Conservation (phyloP, 2,329 filamentous ascomycete genomes). For the Teratosphaeriaceae sp. region DNA sequence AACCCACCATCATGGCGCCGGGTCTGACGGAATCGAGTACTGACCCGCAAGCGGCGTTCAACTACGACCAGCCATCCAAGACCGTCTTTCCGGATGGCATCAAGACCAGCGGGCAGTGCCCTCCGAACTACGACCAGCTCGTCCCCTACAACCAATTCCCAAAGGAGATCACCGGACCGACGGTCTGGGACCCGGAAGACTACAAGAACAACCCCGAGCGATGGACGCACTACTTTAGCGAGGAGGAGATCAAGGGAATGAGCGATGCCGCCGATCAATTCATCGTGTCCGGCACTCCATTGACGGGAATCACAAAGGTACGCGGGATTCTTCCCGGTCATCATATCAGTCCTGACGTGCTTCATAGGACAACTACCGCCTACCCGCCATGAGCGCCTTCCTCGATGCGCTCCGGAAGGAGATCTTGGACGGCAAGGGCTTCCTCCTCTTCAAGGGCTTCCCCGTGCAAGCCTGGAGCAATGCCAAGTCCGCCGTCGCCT, state of each 20-base stretch:
- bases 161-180: slow-evolving; percentile 61
- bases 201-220: slow-evolving; percentile 56
- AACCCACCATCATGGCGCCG: slow-evolving; percentile 11
- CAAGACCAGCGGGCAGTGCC: slow-evolving; percentile 65
- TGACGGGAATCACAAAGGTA: slow-evolving; percentile 64
- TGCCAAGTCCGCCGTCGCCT: slow-evolving; percentile 76
- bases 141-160: slow-evolving; percentile 64
- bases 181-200: slow-evolving; percentile 64
- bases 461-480: slow-evolving; percentile 70
- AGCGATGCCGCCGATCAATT: slow-evolving; percentile 62
- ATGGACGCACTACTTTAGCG: slow-evolving; percentile 66
- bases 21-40: slow-evolving; percentile 11
- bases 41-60: slow-evolving; percentile 14
- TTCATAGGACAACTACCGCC: slow-evolving; percentile 49
- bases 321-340: neutral
- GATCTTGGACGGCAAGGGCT: slow-evolving; percentile 78
- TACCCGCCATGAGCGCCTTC: slow-evolving; percentile 50
- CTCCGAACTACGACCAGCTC: slow-evolving; percentile 60
- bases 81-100: slow-evolving; percentile 58
- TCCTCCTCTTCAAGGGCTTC: slow-evolving; percentile 83
- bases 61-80: slow-evolving; percentile 30
- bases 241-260: slow-evolving; percentile 61
- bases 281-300: slow-evolving; percentile 54
- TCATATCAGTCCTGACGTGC: neutral
- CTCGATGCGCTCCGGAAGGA: slow-evolving; percentile 55